Evolutionary conservation across 2,329 filamentous ascomycete genomes (phyloP).

Genomic region (Penicillium rolfsii): DNA sequence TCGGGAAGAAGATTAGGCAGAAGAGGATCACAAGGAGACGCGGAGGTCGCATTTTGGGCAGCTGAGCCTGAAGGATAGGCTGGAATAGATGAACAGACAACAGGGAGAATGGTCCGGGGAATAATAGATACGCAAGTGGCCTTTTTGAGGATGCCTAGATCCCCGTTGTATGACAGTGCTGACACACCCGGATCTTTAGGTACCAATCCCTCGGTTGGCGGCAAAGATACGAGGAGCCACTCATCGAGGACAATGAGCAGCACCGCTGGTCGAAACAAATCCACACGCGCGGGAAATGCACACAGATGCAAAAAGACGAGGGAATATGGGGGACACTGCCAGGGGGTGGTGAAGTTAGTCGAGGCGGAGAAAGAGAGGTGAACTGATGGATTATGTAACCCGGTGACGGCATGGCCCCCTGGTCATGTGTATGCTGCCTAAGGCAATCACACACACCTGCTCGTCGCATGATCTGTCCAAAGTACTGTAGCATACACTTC

Average conservation of each 20-base stretch:
- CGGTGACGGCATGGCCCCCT: constrained; percentile 20
- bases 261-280: constrained; percentile 22
- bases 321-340: constrained; percentile 10
- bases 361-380: constrained; percentile 27
- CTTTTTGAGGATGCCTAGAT: constrained; percentile 19
- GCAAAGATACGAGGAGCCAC: constrained; percentile 31
- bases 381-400: constrained; percentile 28
- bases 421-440: constrained; percentile 20
- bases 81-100: constrained; percentile 6
- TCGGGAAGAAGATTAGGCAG: constrained; percentile 53
- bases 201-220: constrained; percentile 41
- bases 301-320: constrained; percentile 8
- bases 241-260: constrained; percentile 40
- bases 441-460: constrained; percentile 8
- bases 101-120: constrained; percentile 1
- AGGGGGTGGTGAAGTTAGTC: constrained; percentile 16
- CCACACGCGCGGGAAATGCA: constrained; percentile 16
- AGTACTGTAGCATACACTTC: too few species aligned
- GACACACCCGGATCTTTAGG: constrained; percentile 23
- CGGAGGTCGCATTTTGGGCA: constrained; percentile 51
- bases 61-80: neutral
- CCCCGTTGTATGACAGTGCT: constrained; percentile 27
- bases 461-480: neutral
- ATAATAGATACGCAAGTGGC: constrained; percentile 17
- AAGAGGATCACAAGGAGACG: constrained; percentile 51